phyloP scores from a whole-genome alignment of 768 basidiomycete genomes.

The Suillus fuscotomentosus region DNA sequence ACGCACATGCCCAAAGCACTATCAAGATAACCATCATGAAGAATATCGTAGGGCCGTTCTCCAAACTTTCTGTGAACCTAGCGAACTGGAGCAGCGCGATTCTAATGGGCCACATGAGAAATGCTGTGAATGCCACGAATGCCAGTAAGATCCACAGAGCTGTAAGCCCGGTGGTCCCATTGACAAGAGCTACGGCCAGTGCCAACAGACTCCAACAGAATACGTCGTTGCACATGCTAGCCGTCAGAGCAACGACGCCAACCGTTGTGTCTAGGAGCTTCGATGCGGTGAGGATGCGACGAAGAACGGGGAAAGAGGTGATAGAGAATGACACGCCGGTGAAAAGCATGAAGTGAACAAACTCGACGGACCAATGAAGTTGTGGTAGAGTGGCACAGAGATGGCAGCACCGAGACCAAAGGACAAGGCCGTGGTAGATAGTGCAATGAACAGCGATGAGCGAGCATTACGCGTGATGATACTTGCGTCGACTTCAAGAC shows the following conservation, averaged over 20 bases:
- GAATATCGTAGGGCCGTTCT: slow-evolving; percentile 79
- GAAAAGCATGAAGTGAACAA: slow-evolving; percentile 92
- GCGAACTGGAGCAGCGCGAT: slow-evolving; percentile 68
- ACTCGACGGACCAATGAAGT: slow-evolving; percentile 67
- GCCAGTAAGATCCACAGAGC: slow-evolving; percentile 83
- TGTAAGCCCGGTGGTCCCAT: slow-evolving; percentile 76
- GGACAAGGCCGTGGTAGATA: slow-evolving; percentile 82
- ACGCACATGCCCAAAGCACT: slow-evolving; percentile 82
- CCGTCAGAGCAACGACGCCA: slow-evolving; percentile 89
- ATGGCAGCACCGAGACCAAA: slow-evolving; percentile 84
- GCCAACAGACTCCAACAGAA: slow-evolving; percentile 89
- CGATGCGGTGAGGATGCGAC: slow-evolving; percentile 84
- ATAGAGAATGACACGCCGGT: slow-evolving; percentile 88
- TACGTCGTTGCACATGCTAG: slow-evolving; percentile 89
- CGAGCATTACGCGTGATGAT: slow-evolving; percentile 78
- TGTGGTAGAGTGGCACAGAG: slow-evolving; percentile 69
- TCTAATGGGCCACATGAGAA: slow-evolving; percentile 71
- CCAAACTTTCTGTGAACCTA: slow-evolving; percentile 70
- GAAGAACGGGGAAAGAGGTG: slow-evolving; percentile 87
- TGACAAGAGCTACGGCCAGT: slow-evolving; percentile 87
- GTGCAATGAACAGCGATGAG: slow-evolving; percentile 62
- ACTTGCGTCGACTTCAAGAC: slow-evolving; percentile 84
- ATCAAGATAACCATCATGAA: slow-evolving; percentile 88
- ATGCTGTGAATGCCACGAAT: slow-evolving; percentile 76
- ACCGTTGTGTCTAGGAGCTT: slow-evolving; percentile 91